Base-by-base conservation (phyloP, 805 yeast genomes). In the Vanderwaltozyma yarrowii region DNA sequence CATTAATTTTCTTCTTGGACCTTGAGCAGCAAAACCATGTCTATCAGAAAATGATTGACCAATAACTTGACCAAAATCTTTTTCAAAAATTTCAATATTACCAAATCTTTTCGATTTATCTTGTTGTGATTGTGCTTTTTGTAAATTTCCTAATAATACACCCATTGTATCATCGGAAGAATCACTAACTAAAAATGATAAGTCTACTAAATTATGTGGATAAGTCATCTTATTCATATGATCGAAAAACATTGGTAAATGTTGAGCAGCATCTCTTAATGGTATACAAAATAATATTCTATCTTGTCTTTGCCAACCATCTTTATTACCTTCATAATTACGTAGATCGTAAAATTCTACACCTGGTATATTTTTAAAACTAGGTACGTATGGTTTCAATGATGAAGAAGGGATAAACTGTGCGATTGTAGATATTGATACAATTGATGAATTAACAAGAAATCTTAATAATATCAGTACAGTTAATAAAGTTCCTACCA, bases 221-320 rank as follows among this genome's bases (percentile, higher is more conserved):
- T 87, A 87, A 1, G 94, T 76, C 58, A 87, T 67, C 56, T 79
- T 78, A 38, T 64, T 66, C 79, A 88, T 70, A 60, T 87, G 94
- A 24, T 76, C 72, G 55, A 87, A 88, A 51, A 88, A 85, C 84
- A 86, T 78, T 30, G 92, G 89, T 57, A 87, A 67, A 66, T 86
- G 96, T 15, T 80, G 74, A 3, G 88, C 82, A 1, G 96, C 96
- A 58, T 88, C 96, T 64, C 96, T 75, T 47, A 87, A 67, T 6
- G 96, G 96, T 10, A 88, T 95, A 48, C 89, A 76, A 47, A 85
- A 83, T 41, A 87, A 64, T 16, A 87, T 80, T 35, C 95, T 69
- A 55, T 88, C 95, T 12, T 72, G 74, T 34, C 68, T 65, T 49
- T 79, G 81, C 92, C 92, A 81, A 7, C 96, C 96, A 37, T 76